phyloP scores from a whole-genome alignment of 306 rosid species.

The Pueraria montana region DNA sequence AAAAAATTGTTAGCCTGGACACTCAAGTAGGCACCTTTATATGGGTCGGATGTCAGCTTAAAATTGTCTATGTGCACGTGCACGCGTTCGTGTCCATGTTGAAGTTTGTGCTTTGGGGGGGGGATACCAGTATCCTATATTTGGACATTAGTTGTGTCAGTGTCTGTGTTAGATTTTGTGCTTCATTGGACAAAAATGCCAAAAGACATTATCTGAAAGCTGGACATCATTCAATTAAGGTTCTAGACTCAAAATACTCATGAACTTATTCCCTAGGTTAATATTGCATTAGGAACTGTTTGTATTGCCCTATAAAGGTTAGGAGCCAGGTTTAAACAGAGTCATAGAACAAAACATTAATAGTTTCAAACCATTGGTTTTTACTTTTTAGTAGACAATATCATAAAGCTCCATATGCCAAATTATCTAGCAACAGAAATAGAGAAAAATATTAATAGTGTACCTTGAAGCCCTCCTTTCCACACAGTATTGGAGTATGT shows the following conservation, averaged over 20 bases:
- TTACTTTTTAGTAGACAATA: neutral
- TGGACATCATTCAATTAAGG: constrained; percentile 23
- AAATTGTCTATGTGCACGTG: no score
- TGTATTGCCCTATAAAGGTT: neutral
- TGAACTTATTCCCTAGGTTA: neutral
- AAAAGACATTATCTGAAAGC: neutral
- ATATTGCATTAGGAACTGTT: neutral
- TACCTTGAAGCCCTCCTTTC: constrained; percentile 93
- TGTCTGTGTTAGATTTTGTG: neutral
- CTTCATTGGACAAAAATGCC: neutral
- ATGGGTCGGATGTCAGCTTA: neutral
- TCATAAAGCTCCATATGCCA: constrained; percentile 14
- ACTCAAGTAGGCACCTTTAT: neutral
- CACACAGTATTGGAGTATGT: constrained; percentile 87
- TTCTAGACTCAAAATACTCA: neutral
- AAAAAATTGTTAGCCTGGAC: neutral
- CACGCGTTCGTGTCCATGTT: neutral
- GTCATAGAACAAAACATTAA: constrained; percentile 16
- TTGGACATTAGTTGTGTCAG: neutral
- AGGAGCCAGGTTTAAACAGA: neutral
- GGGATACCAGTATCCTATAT: no score
- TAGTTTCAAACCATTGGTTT: neutral
- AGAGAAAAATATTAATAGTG: neutral
- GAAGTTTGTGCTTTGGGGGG: no score
- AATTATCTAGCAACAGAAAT: constrained; percentile 9